Evolutionary conservation across 192 early-diverging fungal genomes (phyloP).

Genomic region (Linderina pennispora): DNA sequence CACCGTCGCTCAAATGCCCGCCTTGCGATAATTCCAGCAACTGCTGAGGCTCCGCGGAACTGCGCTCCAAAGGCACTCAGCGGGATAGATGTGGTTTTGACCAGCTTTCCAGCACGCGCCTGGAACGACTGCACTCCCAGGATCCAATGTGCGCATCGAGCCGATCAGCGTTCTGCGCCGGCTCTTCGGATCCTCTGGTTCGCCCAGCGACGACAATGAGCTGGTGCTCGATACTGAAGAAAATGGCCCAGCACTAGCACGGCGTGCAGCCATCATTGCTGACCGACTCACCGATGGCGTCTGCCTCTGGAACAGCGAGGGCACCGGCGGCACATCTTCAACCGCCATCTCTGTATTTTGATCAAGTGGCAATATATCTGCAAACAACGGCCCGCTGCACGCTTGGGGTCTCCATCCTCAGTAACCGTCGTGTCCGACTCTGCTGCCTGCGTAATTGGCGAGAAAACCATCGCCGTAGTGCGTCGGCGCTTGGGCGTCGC

Average conservation of each 20-base stretch:
- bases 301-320: neutral
- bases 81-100: conserved; percentile 38
- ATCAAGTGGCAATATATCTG: neutral
- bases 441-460: neutral
- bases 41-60: conserved; percentile 2
- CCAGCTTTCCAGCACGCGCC: conserved; percentile 17
- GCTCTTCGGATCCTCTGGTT: neutral
- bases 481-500: conserved; percentile 26
- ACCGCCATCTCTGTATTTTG: neutral
- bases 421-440: neutral
- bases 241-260: neutral
- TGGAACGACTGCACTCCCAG: conserved; percentile 9
- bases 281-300: neutral
- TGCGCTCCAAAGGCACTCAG: conserved; percentile 22
- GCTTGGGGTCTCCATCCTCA: neutral
- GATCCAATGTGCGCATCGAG: conserved; percentile 1
- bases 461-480: neutral
- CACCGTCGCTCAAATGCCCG: conserved; percentile 11
- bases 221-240: too few species aligned
- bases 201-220: conserved; percentile 7
- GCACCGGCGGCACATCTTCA: neutral
- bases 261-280: neutral
- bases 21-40: conserved; percentile 3
- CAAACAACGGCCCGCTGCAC: neutral
- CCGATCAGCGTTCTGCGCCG: neutral